Conservation (phyloP, 2,329 filamentous ascomycete genomes). For the Aspergillus ochraceoroseus region DNA sequence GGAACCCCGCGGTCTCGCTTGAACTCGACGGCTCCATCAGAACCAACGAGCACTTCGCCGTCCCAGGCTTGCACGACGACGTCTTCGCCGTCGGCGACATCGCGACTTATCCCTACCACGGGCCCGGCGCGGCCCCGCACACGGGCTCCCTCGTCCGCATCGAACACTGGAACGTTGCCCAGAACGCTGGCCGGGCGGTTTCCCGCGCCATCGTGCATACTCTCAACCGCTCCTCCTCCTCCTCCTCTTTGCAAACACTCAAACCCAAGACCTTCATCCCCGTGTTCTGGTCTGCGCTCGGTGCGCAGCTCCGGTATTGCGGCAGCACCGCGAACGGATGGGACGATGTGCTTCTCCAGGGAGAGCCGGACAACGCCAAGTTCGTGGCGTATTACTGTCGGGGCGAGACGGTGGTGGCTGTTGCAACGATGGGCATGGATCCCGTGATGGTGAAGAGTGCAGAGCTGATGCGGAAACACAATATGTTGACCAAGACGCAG, state of each 20-base stretch:
- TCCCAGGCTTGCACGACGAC: constrained; percentile 64
- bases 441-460: constrained; percentile 77
- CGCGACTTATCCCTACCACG: constrained; percentile 88
- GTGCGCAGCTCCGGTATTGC: constrained; percentile 85
- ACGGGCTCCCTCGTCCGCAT: constrained; percentile 67
- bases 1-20: constrained; percentile 64
- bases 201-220: constrained; percentile 71
- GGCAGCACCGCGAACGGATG: constrained; percentile 78
- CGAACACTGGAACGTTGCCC: constrained; percentile 98
- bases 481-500: constrained; percentile 78
- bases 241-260: constrained; percentile 35
- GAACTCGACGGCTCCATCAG: constrained; percentile 80
- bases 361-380: constrained; percentile 68
- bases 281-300: constrained; percentile 93
- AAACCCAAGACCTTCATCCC: constrained; percentile 74
- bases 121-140: constrained; percentile 65
- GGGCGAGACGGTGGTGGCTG: constrained; percentile 80
- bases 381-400: constrained; percentile 88
- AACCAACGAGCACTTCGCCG: constrained; percentile 73
- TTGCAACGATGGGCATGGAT: constrained; percentile 86
- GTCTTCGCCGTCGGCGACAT: constrained; percentile 96
- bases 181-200: constrained; percentile 79
- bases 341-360: constrained; percentile 78
- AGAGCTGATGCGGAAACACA: constrained; percentile 75
- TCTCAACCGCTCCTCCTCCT: constrained; percentile 18